Evolutionary conservation across 1,284 basidiomycete species (phyloP), one percentile per base, ranked within the genome.

Genomic region (Cryptococcus jaspeensis): DNA sequence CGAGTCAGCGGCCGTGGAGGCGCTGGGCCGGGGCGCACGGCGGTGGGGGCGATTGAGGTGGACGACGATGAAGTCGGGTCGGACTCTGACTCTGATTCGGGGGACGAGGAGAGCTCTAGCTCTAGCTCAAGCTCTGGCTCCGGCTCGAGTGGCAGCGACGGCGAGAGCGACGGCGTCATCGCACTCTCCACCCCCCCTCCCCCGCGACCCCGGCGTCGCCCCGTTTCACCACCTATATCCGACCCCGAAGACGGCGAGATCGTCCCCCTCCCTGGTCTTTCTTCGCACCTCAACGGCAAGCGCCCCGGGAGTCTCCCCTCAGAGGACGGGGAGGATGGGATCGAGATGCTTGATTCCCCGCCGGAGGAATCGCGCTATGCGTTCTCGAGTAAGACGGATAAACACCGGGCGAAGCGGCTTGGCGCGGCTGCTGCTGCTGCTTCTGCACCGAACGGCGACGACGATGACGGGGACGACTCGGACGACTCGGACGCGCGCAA

Each of bases 61-160:
- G 67, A 70, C 32, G 72, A 71, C 41, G 63, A 62, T 35, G 70
- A 70, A 38, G 59, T 64, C 20, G 60, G 61, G 40, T 60, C 56
- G 8, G 62, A 63, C 8, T 51, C 41, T 35, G 61, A 57, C n/a
- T 45, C 18, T 32, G 43, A 57, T 40, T 50, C 40, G 40, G 40
- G 62, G 50, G 46, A 32, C 48, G 59, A 50, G 22, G 46, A 56
- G 13, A 53, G 47, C 15, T 51, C 57, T 4, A 32, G 28, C 28
- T 4, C 4, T 9, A 32, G 28, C 28, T 32, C 9, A 4, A 32
- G 28, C 28, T 32, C 28, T 4, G 59, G 57, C 18, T 46, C 53
- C 20, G 57, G 52, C 18, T 43, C 52, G n/a, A 41, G 55, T 15
- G 56, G 54, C 50, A 54, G 53, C 35, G 52, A 56, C 12, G 55